phyloP scores from a whole-genome alignment of 352 stramenopile species.

The Globisporangium recalcitrans region DNA sequence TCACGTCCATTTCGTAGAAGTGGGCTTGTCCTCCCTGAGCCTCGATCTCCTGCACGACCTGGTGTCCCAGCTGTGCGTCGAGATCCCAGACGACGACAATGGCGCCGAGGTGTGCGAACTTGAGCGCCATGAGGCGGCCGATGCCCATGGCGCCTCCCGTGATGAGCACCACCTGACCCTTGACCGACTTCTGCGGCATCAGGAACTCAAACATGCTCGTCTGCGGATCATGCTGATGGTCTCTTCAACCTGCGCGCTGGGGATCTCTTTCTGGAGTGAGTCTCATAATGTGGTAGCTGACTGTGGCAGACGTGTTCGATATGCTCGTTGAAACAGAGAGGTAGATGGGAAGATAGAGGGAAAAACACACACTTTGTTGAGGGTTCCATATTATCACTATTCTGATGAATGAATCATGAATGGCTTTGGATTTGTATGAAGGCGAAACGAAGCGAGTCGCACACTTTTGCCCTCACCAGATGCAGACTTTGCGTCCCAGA shows the following conservation, averaged over 20 bases:
- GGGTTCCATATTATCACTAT: background rate
- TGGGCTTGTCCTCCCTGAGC: constrained; percentile 16
- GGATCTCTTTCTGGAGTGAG: background rate
- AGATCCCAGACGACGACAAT: constrained; percentile 39
- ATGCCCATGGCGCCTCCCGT: constrained; percentile 53
- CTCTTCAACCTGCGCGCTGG: background rate
- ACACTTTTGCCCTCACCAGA: no score
- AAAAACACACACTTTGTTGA: background rate
- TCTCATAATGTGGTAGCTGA: no score
- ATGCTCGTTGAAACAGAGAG: background rate
- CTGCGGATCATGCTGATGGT: background rate
- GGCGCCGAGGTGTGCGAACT: constrained; percentile 32
- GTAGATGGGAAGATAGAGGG: background rate
- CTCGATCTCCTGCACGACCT: constrained; percentile 32
- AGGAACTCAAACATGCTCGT: constrained; percentile 2
- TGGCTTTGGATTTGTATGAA: no score
- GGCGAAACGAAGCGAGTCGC: no score
- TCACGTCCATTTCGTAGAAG: constrained; percentile 34
- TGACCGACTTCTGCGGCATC: constrained; percentile 30
- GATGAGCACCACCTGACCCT: constrained; percentile 47
- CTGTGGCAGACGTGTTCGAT: no score
- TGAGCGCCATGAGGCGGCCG: constrained; percentile 32
- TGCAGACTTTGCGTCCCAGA: no score
- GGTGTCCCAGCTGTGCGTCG: constrained; percentile 22
- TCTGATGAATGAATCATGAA: no score